phyloP scores from a whole-genome alignment of 148 eudicot genomes.

The Rhododendron vialii region DNA sequence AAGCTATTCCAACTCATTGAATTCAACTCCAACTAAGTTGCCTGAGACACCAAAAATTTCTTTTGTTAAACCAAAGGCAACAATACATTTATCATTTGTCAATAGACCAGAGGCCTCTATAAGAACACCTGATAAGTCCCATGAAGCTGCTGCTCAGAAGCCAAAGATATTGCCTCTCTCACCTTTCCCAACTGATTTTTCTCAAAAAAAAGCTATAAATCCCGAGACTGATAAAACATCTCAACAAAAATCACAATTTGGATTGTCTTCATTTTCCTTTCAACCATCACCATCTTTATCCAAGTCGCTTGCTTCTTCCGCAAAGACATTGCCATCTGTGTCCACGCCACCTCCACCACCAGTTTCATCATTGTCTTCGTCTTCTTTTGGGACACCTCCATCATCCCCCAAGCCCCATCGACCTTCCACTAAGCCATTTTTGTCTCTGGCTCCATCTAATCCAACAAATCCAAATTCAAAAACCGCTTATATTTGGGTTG shows the following conservation, averaged over 20 bases:
- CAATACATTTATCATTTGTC: neutral
- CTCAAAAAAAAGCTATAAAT: neutral
- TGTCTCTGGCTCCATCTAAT: conserved; percentile 5
- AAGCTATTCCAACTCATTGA: neutral
- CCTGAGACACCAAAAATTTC: neutral
- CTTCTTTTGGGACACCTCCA: conserved; percentile 1
- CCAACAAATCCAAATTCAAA: neutral
- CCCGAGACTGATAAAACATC: neutral
- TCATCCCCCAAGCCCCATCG: neutral
- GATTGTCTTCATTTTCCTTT: neutral
- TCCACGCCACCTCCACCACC: neutral
- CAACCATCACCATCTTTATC: neutral
- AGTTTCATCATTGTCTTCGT: neutral
- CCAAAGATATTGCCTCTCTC: neutral
- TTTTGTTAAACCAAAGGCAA: neutral
- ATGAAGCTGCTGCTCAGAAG: neutral
- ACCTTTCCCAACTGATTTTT: neutral
- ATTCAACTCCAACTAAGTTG: neutral
- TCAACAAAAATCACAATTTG: neutral
- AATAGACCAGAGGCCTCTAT: neutral
- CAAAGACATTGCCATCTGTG: neutral
- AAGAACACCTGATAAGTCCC: neutral
- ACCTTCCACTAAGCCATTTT: conserved; percentile 4
- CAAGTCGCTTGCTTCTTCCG: neutral
- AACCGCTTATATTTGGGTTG: neutral